A percentile compares a stretch with the other conserved stretches of the same genome.
Evolutionary conservation across 176 grass and related monocot species (phyloP).

Genomic region (Rhynchospora pubera): DNA sequence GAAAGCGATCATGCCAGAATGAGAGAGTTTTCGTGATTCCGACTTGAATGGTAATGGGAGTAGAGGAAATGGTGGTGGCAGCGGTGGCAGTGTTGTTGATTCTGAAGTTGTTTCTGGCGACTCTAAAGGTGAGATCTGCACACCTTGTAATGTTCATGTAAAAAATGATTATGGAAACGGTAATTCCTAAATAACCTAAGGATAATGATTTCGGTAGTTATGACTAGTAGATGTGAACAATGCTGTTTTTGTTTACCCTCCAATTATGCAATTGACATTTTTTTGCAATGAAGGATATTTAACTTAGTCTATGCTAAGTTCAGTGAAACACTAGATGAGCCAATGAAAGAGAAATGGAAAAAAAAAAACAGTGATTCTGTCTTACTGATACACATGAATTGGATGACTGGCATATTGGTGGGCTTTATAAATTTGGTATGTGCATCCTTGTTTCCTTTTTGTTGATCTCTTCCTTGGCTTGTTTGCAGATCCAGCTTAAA

Average conservation of each 20-base stretch:
- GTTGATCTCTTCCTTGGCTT: background rate
- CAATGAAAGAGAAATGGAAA: background rate
- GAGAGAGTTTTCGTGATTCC: constrained; percentile 29
- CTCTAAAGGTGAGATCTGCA: constrained; percentile 31
- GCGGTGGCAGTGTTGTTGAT: background rate
- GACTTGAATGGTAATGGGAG: constrained; percentile 22
- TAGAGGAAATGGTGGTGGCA: background rate
- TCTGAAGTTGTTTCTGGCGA: constrained; percentile 30
- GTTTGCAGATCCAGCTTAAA: constrained; percentile 49
- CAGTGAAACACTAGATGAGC: background rate
- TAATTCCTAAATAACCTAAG: background rate
- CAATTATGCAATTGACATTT: background rate
- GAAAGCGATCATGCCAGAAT: constrained; percentile 23
- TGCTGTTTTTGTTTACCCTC: background rate
- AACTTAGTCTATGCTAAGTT: background rate
- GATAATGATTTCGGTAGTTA: background rate
- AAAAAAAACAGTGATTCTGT: background rate
- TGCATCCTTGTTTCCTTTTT: background rate
- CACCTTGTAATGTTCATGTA: background rate
- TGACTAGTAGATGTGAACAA: background rate
- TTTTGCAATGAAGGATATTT: background rate
- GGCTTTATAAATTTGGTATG: background rate
- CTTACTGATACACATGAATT: background rate
- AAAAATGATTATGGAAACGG: background rate
- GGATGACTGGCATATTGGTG: background rate